phyloP scores from a whole-genome alignment of 208 protist species.

The Balamuthia mandrillaris region DNA sequence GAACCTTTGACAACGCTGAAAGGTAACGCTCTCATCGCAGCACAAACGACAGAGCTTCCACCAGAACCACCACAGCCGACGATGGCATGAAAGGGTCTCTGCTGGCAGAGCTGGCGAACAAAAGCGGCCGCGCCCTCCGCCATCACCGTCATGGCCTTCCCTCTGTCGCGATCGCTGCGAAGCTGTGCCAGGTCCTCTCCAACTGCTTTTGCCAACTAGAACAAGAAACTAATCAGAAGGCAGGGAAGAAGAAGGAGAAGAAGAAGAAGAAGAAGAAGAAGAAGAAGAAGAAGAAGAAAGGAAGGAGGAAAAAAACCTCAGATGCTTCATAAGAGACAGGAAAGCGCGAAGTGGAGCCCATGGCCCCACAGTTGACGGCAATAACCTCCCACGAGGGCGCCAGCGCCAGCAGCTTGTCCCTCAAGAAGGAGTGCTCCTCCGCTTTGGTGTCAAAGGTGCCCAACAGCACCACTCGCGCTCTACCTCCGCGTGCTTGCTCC shows the following conservation, averaged over 20 bases:
- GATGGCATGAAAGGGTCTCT: not conserved
- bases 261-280: not conserved
- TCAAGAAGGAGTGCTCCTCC: constrained; percentile 15
- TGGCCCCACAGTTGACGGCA: constrained; percentile 4
- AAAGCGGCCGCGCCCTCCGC: not conserved
- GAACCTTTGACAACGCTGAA: constrained; percentile 9
- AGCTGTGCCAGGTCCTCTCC: not conserved
- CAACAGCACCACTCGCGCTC: constrained; percentile 1
- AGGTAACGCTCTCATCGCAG: constrained; percentile 4
- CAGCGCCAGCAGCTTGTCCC: not conserved
- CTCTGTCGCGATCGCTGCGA: not conserved
- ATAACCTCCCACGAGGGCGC: not conserved
- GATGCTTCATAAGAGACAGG: constrained; percentile 20
- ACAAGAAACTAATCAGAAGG: not conserved
- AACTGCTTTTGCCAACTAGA: not conserved
- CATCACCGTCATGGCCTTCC: constrained; percentile 17
- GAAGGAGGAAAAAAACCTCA: not conserved
- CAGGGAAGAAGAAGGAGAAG: not conserved
- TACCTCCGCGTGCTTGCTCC: too few species aligned
- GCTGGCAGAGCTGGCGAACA: not conserved
- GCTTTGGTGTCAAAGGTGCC: constrained; percentile 30
- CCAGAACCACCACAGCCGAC: constrained; percentile 9
- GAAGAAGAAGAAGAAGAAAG: not conserved
- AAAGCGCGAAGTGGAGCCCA: constrained; percentile 26
- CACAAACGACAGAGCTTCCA: not conserved